These are phyloP conservation scores for Candolleomyces eurysporus DNA, from an alignment of 768 basidiomycete genomes.

Conservation along the genomic window DNA sequence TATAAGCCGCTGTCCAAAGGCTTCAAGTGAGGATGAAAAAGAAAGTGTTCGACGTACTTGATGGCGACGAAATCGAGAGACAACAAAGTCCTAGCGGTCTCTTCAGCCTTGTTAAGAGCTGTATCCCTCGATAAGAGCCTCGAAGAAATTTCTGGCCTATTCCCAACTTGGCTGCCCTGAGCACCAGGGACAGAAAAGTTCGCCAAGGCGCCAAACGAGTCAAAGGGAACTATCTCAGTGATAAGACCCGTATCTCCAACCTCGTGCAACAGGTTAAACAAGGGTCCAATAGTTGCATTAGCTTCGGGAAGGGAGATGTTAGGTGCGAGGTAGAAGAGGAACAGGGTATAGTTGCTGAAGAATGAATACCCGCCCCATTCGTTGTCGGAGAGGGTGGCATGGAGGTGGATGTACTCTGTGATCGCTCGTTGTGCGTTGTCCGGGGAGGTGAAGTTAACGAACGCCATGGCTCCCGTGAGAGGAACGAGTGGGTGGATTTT, in stretches of 20 bases:
- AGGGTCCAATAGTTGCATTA: constrained; percentile 30
- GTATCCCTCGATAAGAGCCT: constrained; percentile 32
- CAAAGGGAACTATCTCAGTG: constrained; percentile 11
- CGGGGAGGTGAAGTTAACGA: constrained; percentile 29
- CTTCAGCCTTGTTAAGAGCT: constrained; percentile 19
- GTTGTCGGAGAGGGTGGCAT: constrained; percentile 34
- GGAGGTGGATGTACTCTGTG: constrained; percentile 32
- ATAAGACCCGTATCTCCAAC: constrained; percentile 13
- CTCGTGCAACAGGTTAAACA: constrained; percentile 24
- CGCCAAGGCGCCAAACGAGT: constrained; percentile 26
- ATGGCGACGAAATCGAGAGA: constrained; percentile 16
- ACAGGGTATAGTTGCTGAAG: constrained; percentile 19
- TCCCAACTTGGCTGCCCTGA: constrained; percentile 17
- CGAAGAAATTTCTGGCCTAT: constrained; percentile 26
- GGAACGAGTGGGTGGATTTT: constrained; percentile 37
- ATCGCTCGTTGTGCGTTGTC: constrained; percentile 25
- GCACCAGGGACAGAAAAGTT: neutral
- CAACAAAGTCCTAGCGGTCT: constrained; percentile 24
- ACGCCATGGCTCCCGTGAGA: constrained; percentile 23
- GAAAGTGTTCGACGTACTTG: constrained; percentile 17
- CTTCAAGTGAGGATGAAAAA: neutral
- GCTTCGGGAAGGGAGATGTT: constrained; percentile 35
- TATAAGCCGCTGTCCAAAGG: neutral
- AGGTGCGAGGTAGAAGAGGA: constrained; percentile 25
- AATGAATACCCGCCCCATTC: constrained; percentile 43